Evolutionary conservation across 1,284 basidiomycete species (phyloP).

Genomic region (Malassezia dermatis): DNA sequence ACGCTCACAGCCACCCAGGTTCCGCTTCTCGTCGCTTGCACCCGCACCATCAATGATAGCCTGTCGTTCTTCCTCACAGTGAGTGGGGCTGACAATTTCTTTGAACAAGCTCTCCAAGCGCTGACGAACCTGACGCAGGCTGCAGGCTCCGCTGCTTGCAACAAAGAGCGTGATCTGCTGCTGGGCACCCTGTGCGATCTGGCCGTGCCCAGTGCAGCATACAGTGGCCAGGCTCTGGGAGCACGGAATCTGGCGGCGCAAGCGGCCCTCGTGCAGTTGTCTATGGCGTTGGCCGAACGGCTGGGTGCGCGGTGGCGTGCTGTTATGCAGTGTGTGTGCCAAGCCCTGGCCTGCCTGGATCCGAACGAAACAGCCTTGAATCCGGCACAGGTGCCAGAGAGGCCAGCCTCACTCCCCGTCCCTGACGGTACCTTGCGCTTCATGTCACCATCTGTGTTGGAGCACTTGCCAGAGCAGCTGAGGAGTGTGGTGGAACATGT

Average conservation of each 20-base stretch:
- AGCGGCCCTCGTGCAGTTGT: constrained; percentile 67
- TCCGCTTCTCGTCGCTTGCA: constrained; percentile 71
- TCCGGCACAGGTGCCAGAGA: background rate
- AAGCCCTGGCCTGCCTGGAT: constrained; percentile 21
- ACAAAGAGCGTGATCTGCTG: constrained; percentile 83
- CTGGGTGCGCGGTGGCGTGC: constrained; percentile 82
- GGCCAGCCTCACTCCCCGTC: background rate
- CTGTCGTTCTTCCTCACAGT: constrained; percentile 79
- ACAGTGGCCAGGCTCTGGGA: constrained; percentile 54
- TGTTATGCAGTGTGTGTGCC: constrained; percentile 58
- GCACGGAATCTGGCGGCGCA: constrained; percentile 83
- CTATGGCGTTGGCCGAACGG: constrained; percentile 69
- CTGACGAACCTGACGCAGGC: constrained; percentile 76
- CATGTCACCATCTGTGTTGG: background rate
- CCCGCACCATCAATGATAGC: constrained; percentile 79
- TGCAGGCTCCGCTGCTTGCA: constrained; percentile 72
- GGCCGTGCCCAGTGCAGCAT: constrained; percentile 9
- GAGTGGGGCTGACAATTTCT: constrained; percentile 74
- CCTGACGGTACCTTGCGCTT: background rate
- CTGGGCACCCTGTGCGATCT: constrained; percentile 55
- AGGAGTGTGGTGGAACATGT: constrained; percentile 1
- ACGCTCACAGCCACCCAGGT: background rate
- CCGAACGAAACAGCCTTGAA: background rate
- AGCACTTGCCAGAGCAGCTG: background rate
- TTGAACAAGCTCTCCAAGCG: constrained; percentile 68